A percentile compares a stretch with the other conserved stretches of the same genome.
phyloP scores from a whole-genome alignment of 768 basidiomycete genomes.

The Exidia glandulosa region DNA sequence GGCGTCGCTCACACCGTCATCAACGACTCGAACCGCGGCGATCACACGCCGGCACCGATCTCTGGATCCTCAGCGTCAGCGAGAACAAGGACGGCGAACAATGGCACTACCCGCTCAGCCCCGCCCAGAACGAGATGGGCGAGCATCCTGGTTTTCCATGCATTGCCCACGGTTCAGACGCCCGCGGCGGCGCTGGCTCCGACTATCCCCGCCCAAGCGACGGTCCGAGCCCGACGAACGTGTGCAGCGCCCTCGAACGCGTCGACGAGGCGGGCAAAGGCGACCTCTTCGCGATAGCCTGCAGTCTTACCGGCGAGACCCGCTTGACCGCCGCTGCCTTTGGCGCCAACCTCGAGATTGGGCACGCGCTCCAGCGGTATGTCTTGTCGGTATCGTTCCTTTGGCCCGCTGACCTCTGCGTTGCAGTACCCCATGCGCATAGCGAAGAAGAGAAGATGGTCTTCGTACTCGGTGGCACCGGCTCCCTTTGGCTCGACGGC shows the following conservation, averaged over 20 bases:
- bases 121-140: constrained; percentile 9
- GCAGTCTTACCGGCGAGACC: constrained; percentile 11
- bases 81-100: constrained; percentile 4
- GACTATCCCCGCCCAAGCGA: constrained; percentile 2
- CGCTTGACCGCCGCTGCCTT: constrained; percentile 4
- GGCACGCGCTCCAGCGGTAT: constrained; percentile 11
- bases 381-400: neutral
- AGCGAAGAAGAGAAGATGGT: constrained; percentile 12
- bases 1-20: constrained; percentile 12
- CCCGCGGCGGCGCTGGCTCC: neutral
- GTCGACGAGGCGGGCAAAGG: constrained; percentile 8
- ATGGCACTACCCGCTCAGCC: constrained; percentile 6
- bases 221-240: constrained; percentile 9
- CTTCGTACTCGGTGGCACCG: constrained; percentile 8
- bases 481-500: constrained; percentile 11
- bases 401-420: neutral
- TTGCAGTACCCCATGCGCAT: constrained; percentile 4
- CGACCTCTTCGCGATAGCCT: constrained; percentile 9
- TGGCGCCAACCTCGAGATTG: constrained; percentile 10
- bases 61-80: constrained; percentile 7
- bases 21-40: constrained; percentile 10
- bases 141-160: constrained; percentile 9
- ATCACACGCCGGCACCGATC: constrained; percentile 5
- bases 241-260: constrained; percentile 5
- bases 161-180: neutral